Evolutionary conservation across 805 yeast genomes (phyloP).

Genomic region (Candida pseudoglaebosa): DNA sequence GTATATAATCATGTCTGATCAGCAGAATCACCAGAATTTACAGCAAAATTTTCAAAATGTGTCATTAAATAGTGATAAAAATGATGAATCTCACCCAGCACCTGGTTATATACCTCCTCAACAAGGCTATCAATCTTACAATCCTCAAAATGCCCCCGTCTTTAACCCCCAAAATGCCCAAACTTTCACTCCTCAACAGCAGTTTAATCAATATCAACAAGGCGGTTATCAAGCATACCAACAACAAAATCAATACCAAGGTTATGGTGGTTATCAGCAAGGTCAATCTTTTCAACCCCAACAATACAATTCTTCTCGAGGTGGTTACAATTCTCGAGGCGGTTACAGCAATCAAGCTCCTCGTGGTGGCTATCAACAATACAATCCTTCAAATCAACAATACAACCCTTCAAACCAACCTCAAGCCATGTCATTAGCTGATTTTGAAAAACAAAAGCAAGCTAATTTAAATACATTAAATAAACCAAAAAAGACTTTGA

Average conservation of each 20-base stretch:
- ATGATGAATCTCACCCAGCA: conserved; percentile 20
- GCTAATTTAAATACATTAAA: conserved; percentile 38
- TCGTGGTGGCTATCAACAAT: conserved; percentile 19
- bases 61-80: conserved; percentile 25
- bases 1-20: conserved; percentile 22
- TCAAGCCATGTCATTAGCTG: conserved; percentile 68
- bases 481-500: conserved; percentile 63
- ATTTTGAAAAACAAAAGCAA: conserved; percentile 67
- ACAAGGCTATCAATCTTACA: conserved; percentile 24
- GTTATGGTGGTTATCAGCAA: conserved; percentile 19
- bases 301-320: background rate
- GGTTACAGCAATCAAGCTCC: conserved; percentile 24
- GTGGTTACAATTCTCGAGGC: conserved; percentile 13
- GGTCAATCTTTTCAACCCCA: conserved; percentile 8
- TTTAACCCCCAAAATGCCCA: conserved; percentile 42
- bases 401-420: too few species aligned
- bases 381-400: conserved; percentile 17
- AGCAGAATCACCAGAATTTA: conserved; percentile 40
- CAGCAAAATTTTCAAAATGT: conserved; percentile 42
- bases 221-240: conserved; percentile 20
- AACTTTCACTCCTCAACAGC: conserved; percentile 10
- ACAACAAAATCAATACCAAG: conserved; percentile 20
- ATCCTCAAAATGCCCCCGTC: conserved; percentile 47
- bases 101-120: conserved; percentile 4
- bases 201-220: conserved; percentile 14